Base-by-base conservation (phyloP, 2,329 filamentous ascomycete species). In the Emericellopsis atlantica region DNA sequence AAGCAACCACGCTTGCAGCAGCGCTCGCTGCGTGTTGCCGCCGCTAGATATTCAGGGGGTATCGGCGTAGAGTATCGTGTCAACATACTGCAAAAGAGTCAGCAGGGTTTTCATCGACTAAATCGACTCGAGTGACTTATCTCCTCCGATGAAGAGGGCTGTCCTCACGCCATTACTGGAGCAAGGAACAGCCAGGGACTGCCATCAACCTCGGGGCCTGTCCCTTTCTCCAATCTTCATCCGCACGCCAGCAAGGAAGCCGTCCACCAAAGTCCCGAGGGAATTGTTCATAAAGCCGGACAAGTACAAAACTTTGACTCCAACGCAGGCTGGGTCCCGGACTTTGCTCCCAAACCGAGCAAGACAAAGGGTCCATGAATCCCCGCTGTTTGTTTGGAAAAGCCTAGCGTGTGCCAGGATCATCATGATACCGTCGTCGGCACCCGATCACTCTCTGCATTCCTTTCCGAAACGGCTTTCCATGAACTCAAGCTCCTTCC, bases 281-380 rank as follows among this genome's bases (percentile, higher is more conserved):
- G 16, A 18, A 42, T 7, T 15, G 39, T 5, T 41, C 42, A 44
- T 50, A 54, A 37, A 40, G 46, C 67, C 73, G 67, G 85, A 90
- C 84, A 89, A 90, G 86, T 74, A 72, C 85, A 69, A 87, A 79
- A 70, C 86, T 88, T 87, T 93, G 86, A 93, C 81, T 69, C 84
- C 84, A 87, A 88, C 84, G 75, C 81, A 59, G 77, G 84, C 87
- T 86, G 87, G 84, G 84, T 87, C 85, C 86, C 72, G 64, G 62
- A 51, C 23, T 21, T 9, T 32, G 14, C 26, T 77, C 75, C 81
- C 12, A 9, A 29, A 10, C 23, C 11, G 5, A 39, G 22, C 12
- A 15, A 31, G 37, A 12, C 26, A 29, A 12, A 29, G 37, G 15
- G 23, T 7, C 23, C 23, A 12, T 9, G n/a, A 35, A 9, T 35